Evolutionary conservation across 2,329 filamentous ascomycete species (phyloP).

Genomic region (Didymosphaeria variabile): DNA sequence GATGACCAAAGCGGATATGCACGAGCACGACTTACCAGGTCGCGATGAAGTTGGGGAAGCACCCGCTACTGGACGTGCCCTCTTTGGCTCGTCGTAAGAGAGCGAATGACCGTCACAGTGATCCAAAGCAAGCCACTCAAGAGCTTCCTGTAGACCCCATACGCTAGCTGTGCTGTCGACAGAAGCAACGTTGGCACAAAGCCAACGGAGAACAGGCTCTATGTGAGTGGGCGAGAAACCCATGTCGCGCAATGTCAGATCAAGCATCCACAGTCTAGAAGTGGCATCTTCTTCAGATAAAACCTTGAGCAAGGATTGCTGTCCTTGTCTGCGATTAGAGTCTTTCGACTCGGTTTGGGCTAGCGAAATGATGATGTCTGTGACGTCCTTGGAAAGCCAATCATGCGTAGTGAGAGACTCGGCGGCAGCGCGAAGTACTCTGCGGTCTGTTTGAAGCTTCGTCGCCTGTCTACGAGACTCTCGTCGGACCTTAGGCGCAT

Average conservation of each 20-base stretch:
- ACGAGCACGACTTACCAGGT: conserved; percentile 26
- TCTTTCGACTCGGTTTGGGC: conserved; percentile 69
- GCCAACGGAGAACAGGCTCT: conserved; percentile 44
- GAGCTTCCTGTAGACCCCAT: conserved; percentile 86
- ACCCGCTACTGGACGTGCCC: conserved; percentile 2
- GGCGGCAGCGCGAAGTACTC: conserved; percentile 81
- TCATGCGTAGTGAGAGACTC: conserved; percentile 75
- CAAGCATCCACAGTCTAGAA: conserved; percentile 83
- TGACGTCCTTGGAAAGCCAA: conserved; percentile 82
- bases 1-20: background rate
- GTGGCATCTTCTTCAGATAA: conserved; percentile 79
- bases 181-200: conserved; percentile 46
- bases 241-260: conserved; percentile 73
- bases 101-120: conserved; percentile 74
- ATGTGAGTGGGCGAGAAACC: conserved; percentile 66
- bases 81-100: conserved; percentile 54
- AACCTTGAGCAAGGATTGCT: conserved; percentile 51
- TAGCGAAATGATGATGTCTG: conserved; percentile 80
- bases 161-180: conserved; percentile 67
- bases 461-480: conserved; percentile 80
- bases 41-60: conserved; percentile 25
- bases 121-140: conserved; percentile 90
- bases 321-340: conserved; percentile 57
- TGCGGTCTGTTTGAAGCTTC: conserved; percentile 84
- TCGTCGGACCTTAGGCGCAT: conserved; percentile 78